These are phyloP conservation scores for Lachancea thermotolerans DNA, from an alignment of 805 yeast species.

Conservation along the genomic window DNA sequence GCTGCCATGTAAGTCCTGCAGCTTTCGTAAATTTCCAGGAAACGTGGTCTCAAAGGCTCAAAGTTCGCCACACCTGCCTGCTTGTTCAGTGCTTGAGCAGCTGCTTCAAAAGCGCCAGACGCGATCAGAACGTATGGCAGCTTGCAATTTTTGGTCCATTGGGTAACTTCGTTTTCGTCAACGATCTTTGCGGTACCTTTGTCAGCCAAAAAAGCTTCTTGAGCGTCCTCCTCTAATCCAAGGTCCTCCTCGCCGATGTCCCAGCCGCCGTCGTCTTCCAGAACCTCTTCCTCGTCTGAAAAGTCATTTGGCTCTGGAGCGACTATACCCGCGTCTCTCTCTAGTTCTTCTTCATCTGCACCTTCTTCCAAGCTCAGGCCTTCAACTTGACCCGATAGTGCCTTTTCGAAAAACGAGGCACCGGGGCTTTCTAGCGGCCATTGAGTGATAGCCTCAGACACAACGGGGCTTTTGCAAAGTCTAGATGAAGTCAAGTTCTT, in stretches of 20 bases:
- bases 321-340: constrained; percentile 20
- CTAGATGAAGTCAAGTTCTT: constrained; percentile 37
- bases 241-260: constrained; percentile 74
- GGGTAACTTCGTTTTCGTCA: constrained; percentile 52
- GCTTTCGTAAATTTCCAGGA: constrained; percentile 76
- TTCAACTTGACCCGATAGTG: constrained; percentile 72
- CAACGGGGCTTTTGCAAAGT: constrained; percentile 42
- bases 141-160: constrained; percentile 84
- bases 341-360: constrained; percentile 13
- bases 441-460: constrained; percentile 41
- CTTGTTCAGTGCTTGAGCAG: constrained; percentile 84
- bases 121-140: constrained; percentile 91
- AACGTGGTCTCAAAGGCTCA: constrained; percentile 78
- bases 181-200: constrained; percentile 25
- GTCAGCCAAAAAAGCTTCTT: constrained; percentile 36
- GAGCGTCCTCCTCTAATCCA: constrained; percentile 60
- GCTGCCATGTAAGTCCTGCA: constrained; percentile 72
- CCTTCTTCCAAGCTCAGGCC: constrained; percentile 35
- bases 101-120: constrained; percentile 93
- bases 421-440: constrained; percentile 82
- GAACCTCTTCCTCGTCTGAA: constrained; percentile 40
- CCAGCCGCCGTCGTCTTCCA: constrained; percentile 71
- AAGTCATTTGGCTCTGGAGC: constrained; percentile 35
- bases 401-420: constrained; percentile 78
- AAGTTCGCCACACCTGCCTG: constrained; percentile 84